Percentiles rank a stretch among this genome's conserved stretches.
phyloP scores from a whole-genome alignment of 2,329 filamentous ascomycete species.

The Monilinia aucupariae region DNA sequence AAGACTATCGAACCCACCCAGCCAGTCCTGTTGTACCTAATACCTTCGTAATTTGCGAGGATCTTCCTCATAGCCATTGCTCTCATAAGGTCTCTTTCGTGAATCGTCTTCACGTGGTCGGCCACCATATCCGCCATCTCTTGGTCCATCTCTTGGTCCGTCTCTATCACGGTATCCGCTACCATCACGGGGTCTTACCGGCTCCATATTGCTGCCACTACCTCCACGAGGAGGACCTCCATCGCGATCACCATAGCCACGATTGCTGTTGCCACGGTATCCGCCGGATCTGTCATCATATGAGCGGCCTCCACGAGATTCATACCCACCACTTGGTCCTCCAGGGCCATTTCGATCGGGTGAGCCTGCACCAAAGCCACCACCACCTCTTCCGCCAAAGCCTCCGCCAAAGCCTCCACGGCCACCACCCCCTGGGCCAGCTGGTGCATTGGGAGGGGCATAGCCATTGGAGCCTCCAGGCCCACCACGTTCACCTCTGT shows the following conservation, averaged over 20 bases:
- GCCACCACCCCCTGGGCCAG: slow-evolving; percentile 49
- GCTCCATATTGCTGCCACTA: slow-evolving; percentile 74
- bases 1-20: slow-evolving; percentile 33
- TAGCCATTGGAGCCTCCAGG: slow-evolving; percentile 43
- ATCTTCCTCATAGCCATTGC: slow-evolving; percentile 79
- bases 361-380: slow-evolving; percentile 30
- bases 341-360: slow-evolving; percentile 35
- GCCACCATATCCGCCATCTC: slow-evolving; percentile 48
- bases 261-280: slow-evolving; percentile 40
- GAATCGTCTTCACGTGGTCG: slow-evolving; percentile 49
- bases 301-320: slow-evolving; percentile 50
- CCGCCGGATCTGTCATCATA: slow-evolving; percentile 53
- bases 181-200: slow-evolving; percentile 61
- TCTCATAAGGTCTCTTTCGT: slow-evolving; percentile 48
- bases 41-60: slow-evolving; percentile 60
- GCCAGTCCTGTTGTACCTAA: slow-evolving; percentile 40
- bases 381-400: slow-evolving; percentile 29
- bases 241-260: slow-evolving; percentile 40
- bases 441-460: slow-evolving; percentile 54
- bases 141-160: slow-evolving; percentile 54
- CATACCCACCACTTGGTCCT: slow-evolving; percentile 46
- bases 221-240: slow-evolving; percentile 29
- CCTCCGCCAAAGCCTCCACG: slow-evolving; percentile 36
- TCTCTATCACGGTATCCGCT: slow-evolving; percentile 49
- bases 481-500: slow-evolving; percentile 31